These are phyloP conservation scores for Nidularia sp. DNA, from an alignment of 768 basidiomycete genomes.

Conservation along the genomic window DNA sequence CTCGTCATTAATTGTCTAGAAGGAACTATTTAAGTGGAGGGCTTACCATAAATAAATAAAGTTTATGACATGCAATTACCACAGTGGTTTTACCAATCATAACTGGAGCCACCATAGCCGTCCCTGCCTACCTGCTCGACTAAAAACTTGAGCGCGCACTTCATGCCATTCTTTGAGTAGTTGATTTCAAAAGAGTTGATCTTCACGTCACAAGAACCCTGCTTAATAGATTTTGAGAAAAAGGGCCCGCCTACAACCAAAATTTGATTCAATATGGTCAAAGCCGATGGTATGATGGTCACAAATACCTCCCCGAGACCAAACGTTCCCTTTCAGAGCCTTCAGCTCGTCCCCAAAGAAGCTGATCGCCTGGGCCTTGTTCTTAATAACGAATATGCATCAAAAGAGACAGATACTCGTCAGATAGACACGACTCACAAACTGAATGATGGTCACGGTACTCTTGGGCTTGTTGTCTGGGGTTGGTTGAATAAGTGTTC, in stretches of 20 bases:
- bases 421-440: conserved; percentile 17
- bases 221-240: conserved; percentile 32
- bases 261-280: neutral
- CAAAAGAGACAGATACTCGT: neutral
- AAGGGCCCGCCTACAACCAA: conserved; percentile 12
- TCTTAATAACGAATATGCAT: conserved; percentile 4
- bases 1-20: no score
- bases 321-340: conserved; percentile 28
- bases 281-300: neutral
- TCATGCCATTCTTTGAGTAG: conserved; percentile 36
- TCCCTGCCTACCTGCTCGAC: conserved; percentile 18
- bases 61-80: no score
- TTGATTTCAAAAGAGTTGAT: conserved; percentile 27
- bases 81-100: no score
- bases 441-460: conserved; percentile 34
- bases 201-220: conserved; percentile 24
- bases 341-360: conserved; percentile 32
- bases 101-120: neutral
- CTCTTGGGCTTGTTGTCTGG: conserved; percentile 35
- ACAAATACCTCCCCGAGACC: conserved; percentile 25
- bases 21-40: no score
- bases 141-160: conserved; percentile 35
- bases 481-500: conserved; percentile 31
- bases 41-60: no score
- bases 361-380: conserved; percentile 14